A percentile compares a stretch with the other conserved stretches of the same genome.
Conservation (phyloP, 108 stramenopile species). For the Aurantiochytrium sp. region DNA sequence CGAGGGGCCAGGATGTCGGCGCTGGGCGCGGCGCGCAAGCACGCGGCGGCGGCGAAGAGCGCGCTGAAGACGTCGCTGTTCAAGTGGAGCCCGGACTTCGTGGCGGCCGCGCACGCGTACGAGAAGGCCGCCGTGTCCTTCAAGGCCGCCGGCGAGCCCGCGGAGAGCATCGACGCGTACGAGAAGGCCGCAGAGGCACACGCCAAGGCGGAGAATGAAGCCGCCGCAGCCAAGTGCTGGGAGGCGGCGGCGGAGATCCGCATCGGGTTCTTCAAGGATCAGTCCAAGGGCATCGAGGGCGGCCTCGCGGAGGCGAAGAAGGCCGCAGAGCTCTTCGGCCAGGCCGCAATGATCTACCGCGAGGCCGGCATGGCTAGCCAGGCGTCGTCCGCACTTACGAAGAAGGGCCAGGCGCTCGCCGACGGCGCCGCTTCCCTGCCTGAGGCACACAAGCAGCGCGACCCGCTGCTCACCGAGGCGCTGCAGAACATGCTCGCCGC, state of each 20-base stretch:
- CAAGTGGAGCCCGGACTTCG: conserved; percentile 24
- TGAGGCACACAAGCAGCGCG: not conserved
- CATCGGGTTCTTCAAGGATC: not conserved
- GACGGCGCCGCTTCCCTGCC: not conserved
- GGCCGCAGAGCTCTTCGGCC: not conserved
- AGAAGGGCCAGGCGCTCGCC: not conserved
- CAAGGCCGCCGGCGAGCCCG: not conserved
- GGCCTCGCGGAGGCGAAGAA: not conserved
- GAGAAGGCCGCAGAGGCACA: conserved; percentile 17
- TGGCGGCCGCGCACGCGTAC: not conserved
- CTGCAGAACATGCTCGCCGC: not conserved
- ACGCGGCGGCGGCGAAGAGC: not conserved
- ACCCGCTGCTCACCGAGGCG: not conserved
- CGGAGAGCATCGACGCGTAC: not conserved
- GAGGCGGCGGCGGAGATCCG: not conserved
- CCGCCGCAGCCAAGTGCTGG: conserved; percentile 8
- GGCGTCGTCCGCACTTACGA: not conserved
- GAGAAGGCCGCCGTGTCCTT: not conserved
- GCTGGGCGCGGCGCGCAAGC: not conserved
- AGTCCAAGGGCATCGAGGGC: not conserved
- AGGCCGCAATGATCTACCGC: conserved; percentile 4
- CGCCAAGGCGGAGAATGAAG: not conserved
- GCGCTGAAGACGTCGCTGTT: conserved; percentile 20
- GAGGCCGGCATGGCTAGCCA: not conserved
- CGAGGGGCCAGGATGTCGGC: not conserved